Percentiles rank a stretch among this genome's conserved stretches.
phyloP scores from a whole-genome alignment of 441 rosid species.

The Mallotus japonicus region DNA sequence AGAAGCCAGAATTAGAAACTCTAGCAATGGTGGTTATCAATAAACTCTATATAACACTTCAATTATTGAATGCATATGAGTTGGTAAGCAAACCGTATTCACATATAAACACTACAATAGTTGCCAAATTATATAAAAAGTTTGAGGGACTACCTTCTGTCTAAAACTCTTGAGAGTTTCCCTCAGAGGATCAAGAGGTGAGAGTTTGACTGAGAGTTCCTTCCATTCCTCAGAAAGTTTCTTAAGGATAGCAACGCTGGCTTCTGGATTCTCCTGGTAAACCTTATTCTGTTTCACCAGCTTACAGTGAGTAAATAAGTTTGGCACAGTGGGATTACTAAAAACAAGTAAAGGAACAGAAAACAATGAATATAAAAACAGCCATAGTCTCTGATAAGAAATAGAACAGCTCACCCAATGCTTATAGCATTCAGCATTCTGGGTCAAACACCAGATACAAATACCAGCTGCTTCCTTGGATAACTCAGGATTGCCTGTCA shows the following conservation, averaged over 20 bases:
- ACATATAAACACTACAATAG: too few species aligned
- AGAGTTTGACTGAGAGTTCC: slow-evolving; percentile 44
- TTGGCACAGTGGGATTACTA: neutral
- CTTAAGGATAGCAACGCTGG: slow-evolving; percentile 57
- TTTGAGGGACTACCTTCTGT: slow-evolving; percentile 52
- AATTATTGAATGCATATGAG: neutral
- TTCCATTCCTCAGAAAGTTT: slow-evolving; percentile 69
- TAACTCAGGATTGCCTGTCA: slow-evolving; percentile 54
- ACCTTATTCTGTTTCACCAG: slow-evolving; percentile 78
- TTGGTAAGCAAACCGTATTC: too few species aligned
- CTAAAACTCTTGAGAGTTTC: slow-evolving; percentile 55
- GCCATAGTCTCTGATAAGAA: neutral
- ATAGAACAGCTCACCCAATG: slow-evolving; percentile 64
- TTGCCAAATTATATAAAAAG: neutral
- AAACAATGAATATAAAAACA: neutral
- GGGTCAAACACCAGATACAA: slow-evolving; percentile 68
- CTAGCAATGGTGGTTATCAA: neutral
- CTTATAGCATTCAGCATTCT: slow-evolving; percentile 74
- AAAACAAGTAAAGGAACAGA: neutral
- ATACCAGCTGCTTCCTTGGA: slow-evolving; percentile 72
- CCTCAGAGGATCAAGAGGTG: slow-evolving; percentile 50
- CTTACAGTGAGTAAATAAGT: slow-evolving; percentile 16
- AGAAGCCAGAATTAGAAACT: neutral
- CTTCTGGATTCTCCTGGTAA: slow-evolving; percentile 65
- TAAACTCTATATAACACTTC: neutral